Evolutionary conservation across 2,329 filamentous ascomycete species (phyloP).

Genomic region (Teratosphaeria viscida): DNA sequence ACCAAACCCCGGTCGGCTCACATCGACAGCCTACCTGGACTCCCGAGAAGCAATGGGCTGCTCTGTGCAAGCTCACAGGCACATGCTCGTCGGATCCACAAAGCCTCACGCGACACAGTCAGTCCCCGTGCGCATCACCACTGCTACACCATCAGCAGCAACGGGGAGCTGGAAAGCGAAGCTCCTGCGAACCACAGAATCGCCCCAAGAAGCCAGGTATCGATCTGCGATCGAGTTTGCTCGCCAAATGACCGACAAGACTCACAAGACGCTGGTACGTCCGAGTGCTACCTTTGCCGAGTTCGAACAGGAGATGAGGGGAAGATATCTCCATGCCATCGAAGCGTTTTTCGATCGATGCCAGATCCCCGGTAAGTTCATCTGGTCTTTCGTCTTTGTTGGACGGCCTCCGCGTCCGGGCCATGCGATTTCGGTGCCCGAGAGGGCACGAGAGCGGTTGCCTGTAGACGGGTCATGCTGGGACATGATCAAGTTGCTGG

Average conservation of each 20-base stretch:
- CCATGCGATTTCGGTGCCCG: background rate
- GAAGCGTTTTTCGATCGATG: background rate
- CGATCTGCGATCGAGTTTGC: background rate
- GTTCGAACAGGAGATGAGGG: background rate
- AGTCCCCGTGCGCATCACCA: background rate
- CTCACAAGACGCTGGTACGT: background rate
- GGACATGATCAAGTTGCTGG: background rate
- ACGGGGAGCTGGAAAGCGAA: background rate
- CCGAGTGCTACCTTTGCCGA: background rate
- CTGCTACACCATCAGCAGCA: background rate
- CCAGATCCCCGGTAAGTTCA: background rate
- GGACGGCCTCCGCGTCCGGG: background rate
- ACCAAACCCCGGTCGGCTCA: background rate
- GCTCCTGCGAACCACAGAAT: background rate
- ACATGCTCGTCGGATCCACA: background rate
- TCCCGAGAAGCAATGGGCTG: background rate
- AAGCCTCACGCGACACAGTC: background rate
- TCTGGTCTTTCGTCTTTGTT: background rate
- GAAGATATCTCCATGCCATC: background rate
- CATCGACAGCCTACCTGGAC: background rate
- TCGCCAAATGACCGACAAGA: background rate
- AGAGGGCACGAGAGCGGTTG: background rate
- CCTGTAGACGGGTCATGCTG: background rate
- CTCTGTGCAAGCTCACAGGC: background rate
- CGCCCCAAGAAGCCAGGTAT: background rate